A percentile compares a stretch with the other conserved stretches of the same genome.
Conservation (phyloP, 108 stramenopile genomes). For the Asterionellopsis glacialis region DNA sequence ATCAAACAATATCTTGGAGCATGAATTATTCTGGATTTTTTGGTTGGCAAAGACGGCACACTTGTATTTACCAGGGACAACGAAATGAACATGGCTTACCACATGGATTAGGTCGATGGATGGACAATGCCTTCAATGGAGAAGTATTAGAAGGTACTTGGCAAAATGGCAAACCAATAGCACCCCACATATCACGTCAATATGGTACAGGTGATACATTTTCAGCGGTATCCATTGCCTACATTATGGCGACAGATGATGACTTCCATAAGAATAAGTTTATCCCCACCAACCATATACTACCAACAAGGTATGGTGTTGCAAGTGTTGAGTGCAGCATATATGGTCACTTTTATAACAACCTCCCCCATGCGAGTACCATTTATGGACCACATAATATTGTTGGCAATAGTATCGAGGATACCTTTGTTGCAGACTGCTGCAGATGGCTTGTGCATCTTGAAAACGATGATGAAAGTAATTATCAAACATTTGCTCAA, state of each 20-base stretch:
- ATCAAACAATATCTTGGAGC: constrained; percentile 5
- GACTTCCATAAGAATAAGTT: constrained; percentile 24
- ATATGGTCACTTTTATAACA: constrained; percentile 26
- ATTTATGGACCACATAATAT: constrained; percentile 23
- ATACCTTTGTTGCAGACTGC: no score
- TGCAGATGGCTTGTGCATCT: no score
- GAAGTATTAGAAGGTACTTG: constrained; percentile 42
- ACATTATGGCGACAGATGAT: constrained; percentile 34
- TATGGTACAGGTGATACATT: constrained; percentile 37
- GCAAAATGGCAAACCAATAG: constrained; percentile 32
- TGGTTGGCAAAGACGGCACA: constrained; percentile 4
- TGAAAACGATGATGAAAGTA: no score
- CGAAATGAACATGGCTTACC: constrained; percentile 31
- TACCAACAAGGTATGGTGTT: constrained; percentile 26
- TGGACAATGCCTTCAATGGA: constrained; percentile 36
- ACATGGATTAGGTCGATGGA: constrained; percentile 39
- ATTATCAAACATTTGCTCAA: no score
- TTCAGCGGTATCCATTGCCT: constrained; percentile 27
- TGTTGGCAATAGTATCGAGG: background rate
- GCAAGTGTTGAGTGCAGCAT: constrained; percentile 47
- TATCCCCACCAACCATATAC: constrained; percentile 25
- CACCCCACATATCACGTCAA: constrained; percentile 32
- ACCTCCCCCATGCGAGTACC: constrained; percentile 27
- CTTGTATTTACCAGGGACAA: constrained; percentile 34
- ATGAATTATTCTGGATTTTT: constrained; percentile 5